phyloP scores from a whole-genome alignment of 2,329 filamentous ascomycete species.

The Ceratocystis cacaofunesta region DNA sequence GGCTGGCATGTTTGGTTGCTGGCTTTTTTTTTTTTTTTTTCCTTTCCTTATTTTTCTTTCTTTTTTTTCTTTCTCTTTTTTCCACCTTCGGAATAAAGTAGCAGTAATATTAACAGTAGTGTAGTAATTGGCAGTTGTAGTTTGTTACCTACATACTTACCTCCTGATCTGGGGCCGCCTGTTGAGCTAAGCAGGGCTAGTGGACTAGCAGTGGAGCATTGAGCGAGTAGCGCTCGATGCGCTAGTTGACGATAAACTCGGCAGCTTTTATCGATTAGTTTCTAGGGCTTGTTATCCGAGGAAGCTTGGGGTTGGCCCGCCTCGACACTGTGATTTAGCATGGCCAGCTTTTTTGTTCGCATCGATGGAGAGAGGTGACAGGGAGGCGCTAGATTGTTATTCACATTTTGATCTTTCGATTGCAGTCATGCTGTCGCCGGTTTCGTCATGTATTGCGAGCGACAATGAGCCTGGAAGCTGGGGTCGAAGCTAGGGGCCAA shows the following conservation, averaged over 20 bases:
- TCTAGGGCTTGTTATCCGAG: neutral
- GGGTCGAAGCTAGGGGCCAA: neutral
- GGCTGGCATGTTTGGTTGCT: constrained; percentile 1
- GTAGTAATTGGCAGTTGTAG: neutral
- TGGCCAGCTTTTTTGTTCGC: neutral
- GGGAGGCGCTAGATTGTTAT: neutral
- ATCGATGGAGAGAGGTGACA: neutral
- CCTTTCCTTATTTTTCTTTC: no score
- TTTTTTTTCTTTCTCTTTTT: no score
- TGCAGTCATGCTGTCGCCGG: neutral
- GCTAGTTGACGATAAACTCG: neutral
- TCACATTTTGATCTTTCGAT: neutral
- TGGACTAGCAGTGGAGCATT: constrained; percentile 4
- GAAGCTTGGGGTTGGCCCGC: neutral
- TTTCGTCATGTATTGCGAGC: neutral
- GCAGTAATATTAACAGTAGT: neutral
- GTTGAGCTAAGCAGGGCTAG: neutral
- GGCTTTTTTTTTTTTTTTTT: neutral
- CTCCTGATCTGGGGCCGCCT: constrained; percentile 3
- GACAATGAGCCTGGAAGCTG: neutral
- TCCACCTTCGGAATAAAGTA: neutral
- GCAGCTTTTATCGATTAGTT: neutral
- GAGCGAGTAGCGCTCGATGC: neutral
- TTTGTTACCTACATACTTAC: neutral
- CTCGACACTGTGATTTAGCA: neutral